Evolutionary conservation across 108 stramenopile species (phyloP).

Genomic region (Skeletonema menzelii): DNA sequence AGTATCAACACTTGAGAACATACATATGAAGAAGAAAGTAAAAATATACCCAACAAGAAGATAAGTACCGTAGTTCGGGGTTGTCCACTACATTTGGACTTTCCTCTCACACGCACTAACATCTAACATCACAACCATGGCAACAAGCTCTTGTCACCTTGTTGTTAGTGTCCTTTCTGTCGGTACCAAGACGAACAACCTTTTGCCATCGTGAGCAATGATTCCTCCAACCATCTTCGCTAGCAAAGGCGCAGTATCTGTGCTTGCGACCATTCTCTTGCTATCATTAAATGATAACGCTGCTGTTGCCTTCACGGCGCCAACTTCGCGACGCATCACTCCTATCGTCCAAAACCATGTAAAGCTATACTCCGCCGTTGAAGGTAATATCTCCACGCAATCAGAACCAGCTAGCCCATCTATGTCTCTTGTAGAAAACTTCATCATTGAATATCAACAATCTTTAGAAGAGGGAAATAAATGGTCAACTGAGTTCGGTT

Average conservation of each 20-base stretch:
- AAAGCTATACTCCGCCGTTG: slow-evolving; percentile 11
- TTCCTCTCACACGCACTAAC: too few species aligned
- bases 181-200: too few species aligned
- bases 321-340: slow-evolving; percentile 1
- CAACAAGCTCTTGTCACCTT: too few species aligned
- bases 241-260: neutral
- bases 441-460: slow-evolving; percentile 16
- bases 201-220: neutral
- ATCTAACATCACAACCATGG: too few species aligned
- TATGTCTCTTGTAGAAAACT: slow-evolving; percentile 7
- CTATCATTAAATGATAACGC: neutral
- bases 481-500: slow-evolving; percentile 67
- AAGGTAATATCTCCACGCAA: neutral
- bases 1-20: too few species aligned
- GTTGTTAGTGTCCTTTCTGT: too few species aligned
- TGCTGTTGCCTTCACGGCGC: slow-evolving; percentile 1
- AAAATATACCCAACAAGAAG: too few species aligned
- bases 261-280: neutral
- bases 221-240: neutral
- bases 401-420: slow-evolving; percentile 5
- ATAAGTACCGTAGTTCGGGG: too few species aligned
- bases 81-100: too few species aligned
- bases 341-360: neutral
- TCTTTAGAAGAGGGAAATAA: slow-evolving; percentile 36
- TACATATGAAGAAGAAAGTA: too few species aligned